phyloP scores from a whole-genome alignment of 2,329 filamentous ascomycete genomes.

The Magnaporthiopsis poae region DNA sequence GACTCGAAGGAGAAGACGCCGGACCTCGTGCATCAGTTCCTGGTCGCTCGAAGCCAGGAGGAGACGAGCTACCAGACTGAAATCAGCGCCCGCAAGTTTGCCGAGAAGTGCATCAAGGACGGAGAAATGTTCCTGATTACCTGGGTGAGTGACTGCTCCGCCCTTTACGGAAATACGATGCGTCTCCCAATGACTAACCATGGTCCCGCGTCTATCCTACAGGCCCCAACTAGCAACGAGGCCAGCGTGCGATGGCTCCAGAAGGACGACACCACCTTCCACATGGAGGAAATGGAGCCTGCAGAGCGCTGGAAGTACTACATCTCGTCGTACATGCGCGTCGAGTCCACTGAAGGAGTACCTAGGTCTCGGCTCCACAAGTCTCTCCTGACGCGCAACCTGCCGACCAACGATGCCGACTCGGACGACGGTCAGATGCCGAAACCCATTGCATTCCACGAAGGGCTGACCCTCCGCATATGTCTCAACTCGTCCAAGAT shows the following conservation, averaged over 20 bases:
- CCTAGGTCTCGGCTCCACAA: slow-evolving; percentile 54
- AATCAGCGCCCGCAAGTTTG: slow-evolving; percentile 80
- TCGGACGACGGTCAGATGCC: slow-evolving; percentile 54
- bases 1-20: slow-evolving; percentile 89
- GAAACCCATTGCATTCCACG: slow-evolving; percentile 51
- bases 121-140: slow-evolving; percentile 82
- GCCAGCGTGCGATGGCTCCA: slow-evolving; percentile 63
- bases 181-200: slow-evolving; percentile 11
- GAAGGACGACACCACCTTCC: slow-evolving; percentile 66
- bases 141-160: slow-evolving; percentile 57
- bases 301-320: slow-evolving; percentile 89
- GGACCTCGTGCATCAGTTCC: slow-evolving; percentile 80
- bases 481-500: slow-evolving; percentile 72
- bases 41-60: slow-evolving; percentile 68
- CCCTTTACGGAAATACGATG: slow-evolving; percentile 8
- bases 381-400: slow-evolving; percentile 61
- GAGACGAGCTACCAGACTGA: slow-evolving; percentile 84
- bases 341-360: slow-evolving; percentile 78
- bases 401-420: slow-evolving; percentile 53
- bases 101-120: slow-evolving; percentile 87
- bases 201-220: slow-evolving; percentile 15
- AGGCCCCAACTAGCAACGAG: slow-evolving; percentile 59
- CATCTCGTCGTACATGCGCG: slow-evolving; percentile 78
- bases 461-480: slow-evolving; percentile 62
- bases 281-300: slow-evolving; percentile 77